Evolutionary conservation across 352 stramenopile species (phyloP).

Genomic region (Peronospora destructor): DNA sequence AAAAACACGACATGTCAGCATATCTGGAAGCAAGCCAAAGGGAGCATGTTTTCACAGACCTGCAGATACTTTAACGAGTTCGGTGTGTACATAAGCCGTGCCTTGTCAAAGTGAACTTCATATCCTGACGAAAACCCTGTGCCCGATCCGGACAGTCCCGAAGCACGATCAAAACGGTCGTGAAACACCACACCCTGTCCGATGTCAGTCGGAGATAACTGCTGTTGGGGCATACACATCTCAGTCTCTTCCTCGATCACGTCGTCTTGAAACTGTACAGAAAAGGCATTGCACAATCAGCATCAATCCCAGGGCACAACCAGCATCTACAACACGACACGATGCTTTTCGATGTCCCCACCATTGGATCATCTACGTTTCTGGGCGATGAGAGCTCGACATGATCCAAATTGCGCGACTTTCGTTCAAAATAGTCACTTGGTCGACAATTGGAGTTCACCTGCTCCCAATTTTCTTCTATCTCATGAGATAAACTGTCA

Average conservation of each 20-base stretch:
- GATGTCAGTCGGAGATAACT: constrained; percentile 14
- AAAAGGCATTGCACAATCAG: constrained; percentile 5
- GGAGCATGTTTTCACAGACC: constrained; percentile 20
- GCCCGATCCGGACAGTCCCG: constrained; percentile 30
- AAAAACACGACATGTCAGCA: constrained; percentile 3
- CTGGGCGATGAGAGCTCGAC: constrained; percentile 59
- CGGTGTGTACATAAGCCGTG: constrained; percentile 45
- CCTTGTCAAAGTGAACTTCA: constrained; percentile 58
- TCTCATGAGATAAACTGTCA: constrained; percentile 41
- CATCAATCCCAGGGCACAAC: neutral
- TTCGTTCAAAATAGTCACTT: constrained; percentile 68
- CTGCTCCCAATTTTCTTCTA: constrained; percentile 25
- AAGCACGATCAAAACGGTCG: constrained; percentile 22
- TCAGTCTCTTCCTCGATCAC: constrained; percentile 1
- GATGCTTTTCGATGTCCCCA: neutral
- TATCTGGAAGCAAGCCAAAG: neutral
- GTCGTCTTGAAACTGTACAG: constrained; percentile 16
- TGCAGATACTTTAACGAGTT: constrained; percentile 71
- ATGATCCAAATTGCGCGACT: constrained; percentile 62
- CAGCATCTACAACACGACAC: neutral
- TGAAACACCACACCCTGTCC: constrained; percentile 15
- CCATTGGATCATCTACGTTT: constrained; percentile 15
- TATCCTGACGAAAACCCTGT: constrained; percentile 61
- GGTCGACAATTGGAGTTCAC: constrained; percentile 31
- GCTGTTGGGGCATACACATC: constrained; percentile 10